Evolutionary conservation across 805 yeast species (phyloP).

Genomic region (Sporopachydermia lactativora): DNA sequence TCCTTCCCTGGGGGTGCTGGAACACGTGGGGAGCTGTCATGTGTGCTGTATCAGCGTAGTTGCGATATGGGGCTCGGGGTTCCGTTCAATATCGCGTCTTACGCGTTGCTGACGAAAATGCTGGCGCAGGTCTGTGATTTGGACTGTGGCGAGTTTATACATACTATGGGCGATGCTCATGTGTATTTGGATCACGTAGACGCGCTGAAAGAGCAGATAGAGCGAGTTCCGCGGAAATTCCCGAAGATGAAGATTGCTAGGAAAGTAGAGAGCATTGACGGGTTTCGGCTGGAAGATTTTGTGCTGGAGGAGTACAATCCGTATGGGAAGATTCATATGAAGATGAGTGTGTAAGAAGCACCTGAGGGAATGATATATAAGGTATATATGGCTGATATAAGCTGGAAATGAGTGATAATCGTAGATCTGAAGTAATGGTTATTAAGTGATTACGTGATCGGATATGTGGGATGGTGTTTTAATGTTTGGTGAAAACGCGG

Average conservation of each 20-base stretch:
- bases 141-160: slow-evolving; percentile 93
- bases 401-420: too few species aligned
- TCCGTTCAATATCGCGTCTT: slow-evolving; percentile 95
- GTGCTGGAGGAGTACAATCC: slow-evolving; percentile 72
- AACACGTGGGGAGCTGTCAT: slow-evolving; percentile 56
- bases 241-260: slow-evolving; percentile 68
- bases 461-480: too few species aligned
- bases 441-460: too few species aligned
- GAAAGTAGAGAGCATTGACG: slow-evolving; percentile 62
- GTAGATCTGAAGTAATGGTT: too few species aligned
- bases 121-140: slow-evolving; percentile 89
- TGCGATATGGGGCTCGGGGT: slow-evolving; percentile 99
- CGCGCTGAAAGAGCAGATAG: slow-evolving; percentile 69
- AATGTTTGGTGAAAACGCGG: too few species aligned
- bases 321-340: slow-evolving; percentile 77
- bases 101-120: slow-evolving; percentile 86
- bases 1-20: slow-evolving; percentile 47
- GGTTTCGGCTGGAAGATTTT: slow-evolving; percentile 80
- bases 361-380: too few species aligned
- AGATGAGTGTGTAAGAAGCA: slow-evolving; percentile 90
- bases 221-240: slow-evolving; percentile 62
- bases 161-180: slow-evolving; percentile 94
- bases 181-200: slow-evolving; percentile 89
- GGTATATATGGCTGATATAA: too few species aligned
- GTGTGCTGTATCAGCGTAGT: slow-evolving; percentile 90